Evolutionary conservation across 2,329 filamentous ascomycete genomes (phyloP), one percentile per base, ranked within the genome.

Genomic region (Metarhizium robertsii): DNA sequence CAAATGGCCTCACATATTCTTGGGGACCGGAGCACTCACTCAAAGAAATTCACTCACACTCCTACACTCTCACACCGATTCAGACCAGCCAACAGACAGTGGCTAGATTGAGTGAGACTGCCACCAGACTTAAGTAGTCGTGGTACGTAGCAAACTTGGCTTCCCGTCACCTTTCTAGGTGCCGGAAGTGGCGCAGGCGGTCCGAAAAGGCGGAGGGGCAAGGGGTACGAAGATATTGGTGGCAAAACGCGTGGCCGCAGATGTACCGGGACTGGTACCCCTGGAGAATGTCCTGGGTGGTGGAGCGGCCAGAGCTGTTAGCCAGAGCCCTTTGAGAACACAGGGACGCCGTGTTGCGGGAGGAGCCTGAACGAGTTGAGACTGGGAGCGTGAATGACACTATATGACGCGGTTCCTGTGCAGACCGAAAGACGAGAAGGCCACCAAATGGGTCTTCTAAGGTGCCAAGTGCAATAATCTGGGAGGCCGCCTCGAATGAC

Each of bases 171-270:
- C 55, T 38, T 20, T 49, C 13, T 49, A 47, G 55, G 48, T 50
- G 53, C 55, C 57, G 58, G 55, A 55, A 51, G 59, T 57, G 59
- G 59, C 57, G 59, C 53, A 50, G 53, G 55, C 59, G 59, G 58
- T 57, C 58, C 58, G 58, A 55, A 45, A 55, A 40, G 34, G 58
- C 53, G 53, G 56, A 57, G 56, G 55, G 46, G 50, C 50, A 50
- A 49, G 50, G 48, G 55, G 53, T 50, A 57, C 55, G 32, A 29
- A 7, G 14, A 20, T 51, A 2, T 14, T 34, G 30, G 32, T 47
- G 53, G 32, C 32, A 45, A 16, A 13, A 32, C 20, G 34, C 43
- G 43, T 34, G 49, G 38, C 48, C 25, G 42, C 3, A 20, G 53
- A 55, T 38, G 55, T 54, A 49, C 53, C 49, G 45, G 32, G 32